Conservation (phyloP, 441 rosid species). For the Lagerstroemia fauriei region DNA sequence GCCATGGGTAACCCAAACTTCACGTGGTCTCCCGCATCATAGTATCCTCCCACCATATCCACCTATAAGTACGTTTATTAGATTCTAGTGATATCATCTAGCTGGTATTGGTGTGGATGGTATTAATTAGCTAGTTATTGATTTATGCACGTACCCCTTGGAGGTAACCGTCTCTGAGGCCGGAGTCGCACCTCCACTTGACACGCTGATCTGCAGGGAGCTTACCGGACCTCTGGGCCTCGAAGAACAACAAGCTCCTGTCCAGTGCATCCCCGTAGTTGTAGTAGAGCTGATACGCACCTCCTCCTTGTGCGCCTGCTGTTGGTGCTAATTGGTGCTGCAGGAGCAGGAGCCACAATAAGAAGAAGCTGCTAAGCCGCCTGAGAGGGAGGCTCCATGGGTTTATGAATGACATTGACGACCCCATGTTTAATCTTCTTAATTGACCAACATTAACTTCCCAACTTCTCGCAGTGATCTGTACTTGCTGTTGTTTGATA, state of each 20-base stretch:
- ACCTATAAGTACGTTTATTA: slow-evolving; percentile 55
- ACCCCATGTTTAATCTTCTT: neutral
- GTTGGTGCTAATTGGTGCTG: neutral
- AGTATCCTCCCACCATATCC: slow-evolving; percentile 82
- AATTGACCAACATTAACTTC: too few relatives aligned
- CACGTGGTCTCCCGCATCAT: slow-evolving; percentile 91
- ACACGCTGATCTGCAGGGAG: slow-evolving; percentile 56
- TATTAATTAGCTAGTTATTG: neutral
- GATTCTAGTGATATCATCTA: neutral
- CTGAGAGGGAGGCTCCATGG: neutral
- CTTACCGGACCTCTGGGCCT: slow-evolving; percentile 81
- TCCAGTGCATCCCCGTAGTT: slow-evolving; percentile 70
- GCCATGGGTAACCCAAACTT: slow-evolving; percentile 94
- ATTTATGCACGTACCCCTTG: slow-evolving; percentile 51
- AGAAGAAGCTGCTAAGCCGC: neutral
- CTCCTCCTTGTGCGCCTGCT: too few relatives aligned
- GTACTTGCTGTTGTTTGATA: neutral
- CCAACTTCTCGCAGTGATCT: too few relatives aligned
- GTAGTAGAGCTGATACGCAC: too few relatives aligned
- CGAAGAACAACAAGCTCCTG: slow-evolving; percentile 68
- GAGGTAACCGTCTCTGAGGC: slow-evolving; percentile 64
- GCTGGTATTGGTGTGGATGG: neutral
- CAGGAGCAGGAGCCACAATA: neutral
- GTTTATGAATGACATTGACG: neutral
- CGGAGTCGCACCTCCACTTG: slow-evolving; percentile 76